phyloP scores from a whole-genome alignment of 2,329 filamentous ascomycete species.

The Xylaria sp. region DNA sequence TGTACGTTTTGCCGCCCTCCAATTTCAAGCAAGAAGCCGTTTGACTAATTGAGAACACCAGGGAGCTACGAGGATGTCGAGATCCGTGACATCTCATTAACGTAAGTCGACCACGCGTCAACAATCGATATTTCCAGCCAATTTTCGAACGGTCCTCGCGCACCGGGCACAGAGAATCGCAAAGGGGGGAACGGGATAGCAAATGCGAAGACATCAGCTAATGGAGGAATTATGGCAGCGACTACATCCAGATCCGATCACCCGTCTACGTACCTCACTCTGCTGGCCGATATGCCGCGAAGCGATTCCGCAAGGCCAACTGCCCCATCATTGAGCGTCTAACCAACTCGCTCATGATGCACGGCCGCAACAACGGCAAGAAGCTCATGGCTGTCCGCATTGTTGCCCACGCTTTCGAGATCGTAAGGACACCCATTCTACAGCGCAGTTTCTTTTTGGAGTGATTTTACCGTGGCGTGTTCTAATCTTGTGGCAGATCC shows the following conservation, averaged over 20 bases:
- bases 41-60: conserved; percentile 25
- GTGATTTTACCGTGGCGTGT: neutral
- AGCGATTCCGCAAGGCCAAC: conserved; percentile 99
- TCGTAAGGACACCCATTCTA: conserved; percentile 69
- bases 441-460: neutral
- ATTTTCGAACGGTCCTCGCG: conserved; percentile 18
- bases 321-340: conserved; percentile 99
- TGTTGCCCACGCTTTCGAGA: conserved; percentile 98
- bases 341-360: conserved; percentile 99
- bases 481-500: conserved; percentile 68
- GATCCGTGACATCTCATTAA: conserved; percentile 99
- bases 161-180: conserved; percentile 24
- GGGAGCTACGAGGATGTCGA: conserved; percentile 95
- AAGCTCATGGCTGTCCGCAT: conserved; percentile 99
- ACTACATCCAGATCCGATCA: conserved; percentile 99
- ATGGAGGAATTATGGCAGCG: conserved; percentile 62
- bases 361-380: conserved; percentile 99
- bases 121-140: conserved; percentile 36
- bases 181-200: conserved; percentile 9
- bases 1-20: conserved; percentile 40
- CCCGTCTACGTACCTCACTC: conserved; percentile 99
- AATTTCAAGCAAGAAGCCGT: conserved; percentile 30
- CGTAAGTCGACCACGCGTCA: conserved; percentile 68
- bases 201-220: conserved; percentile 40
- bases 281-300: conserved; percentile 96